Base-by-base conservation (phyloP, 2,329 filamentous ascomycete species). In the Clarireedia paspali region DNA sequence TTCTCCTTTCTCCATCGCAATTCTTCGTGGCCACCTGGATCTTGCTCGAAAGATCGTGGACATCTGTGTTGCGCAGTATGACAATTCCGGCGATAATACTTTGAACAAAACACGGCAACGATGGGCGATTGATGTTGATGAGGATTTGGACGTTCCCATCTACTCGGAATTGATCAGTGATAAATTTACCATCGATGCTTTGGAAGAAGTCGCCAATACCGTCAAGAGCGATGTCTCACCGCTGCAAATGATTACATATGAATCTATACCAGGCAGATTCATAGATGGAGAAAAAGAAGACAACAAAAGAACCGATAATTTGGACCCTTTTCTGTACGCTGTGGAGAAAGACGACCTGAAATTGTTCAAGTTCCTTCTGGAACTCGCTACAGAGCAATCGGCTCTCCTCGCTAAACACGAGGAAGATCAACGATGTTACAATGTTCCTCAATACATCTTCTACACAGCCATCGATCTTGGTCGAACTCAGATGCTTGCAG, bases 131-230 rank as follows among this genome's bases (percentile, higher is more conserved):
- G 74, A 5, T 84, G 79, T 69, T 75, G 66, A 58, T 73, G 60
- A 64, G 47, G 58, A 63, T 49, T 60, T 60, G 6, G 52, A 59
- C 40, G 60, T 75, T 17, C 71, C 72, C 6, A 75, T 82, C 42
- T 73, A 79, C 49, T 72, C 72, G 40, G 78, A 85, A 57, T 74
- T 84, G 42, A 72, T 89, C 27, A 80, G 86, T 61, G 80, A 85
- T 12, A 75, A 79, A 38, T 89, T 88, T 67, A 94, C 89, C 0
- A 79, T 92, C 52, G 87, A 94, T 15, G 83, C 89, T 62, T 77
- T 94, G 56, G 87, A 87, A 0, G 80, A 88, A 60, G 75, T 87
- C 4, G 81, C 81, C 0, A 84, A 80, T 65, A 77, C 85, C 55
- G 85, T 90, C 57, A 84, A 88, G 66, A 88, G 86, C 56, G 71